phyloP scores from a whole-genome alignment of 2,329 filamentous ascomycete genomes.

The Sclerotinia nivalis region DNA sequence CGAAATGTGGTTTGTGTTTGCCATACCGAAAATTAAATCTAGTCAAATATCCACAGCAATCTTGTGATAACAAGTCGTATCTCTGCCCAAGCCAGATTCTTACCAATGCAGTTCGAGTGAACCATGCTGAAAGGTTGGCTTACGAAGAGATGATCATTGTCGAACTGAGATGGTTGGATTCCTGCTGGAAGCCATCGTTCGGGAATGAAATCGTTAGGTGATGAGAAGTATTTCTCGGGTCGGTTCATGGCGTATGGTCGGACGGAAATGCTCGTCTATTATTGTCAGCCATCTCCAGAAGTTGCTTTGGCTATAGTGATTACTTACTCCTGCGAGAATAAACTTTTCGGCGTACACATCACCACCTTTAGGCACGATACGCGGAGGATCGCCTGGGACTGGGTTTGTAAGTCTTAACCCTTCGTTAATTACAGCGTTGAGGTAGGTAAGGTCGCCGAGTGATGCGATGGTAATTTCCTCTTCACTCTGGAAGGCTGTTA shows the following conservation, averaged over 20 bases:
- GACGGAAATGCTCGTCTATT: background rate
- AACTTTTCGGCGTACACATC: background rate
- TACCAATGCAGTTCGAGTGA: background rate
- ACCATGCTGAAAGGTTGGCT: background rate
- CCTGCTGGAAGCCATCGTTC: conserved; percentile 33
- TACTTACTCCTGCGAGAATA: background rate
- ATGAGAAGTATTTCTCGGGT: background rate
- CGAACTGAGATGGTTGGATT: background rate
- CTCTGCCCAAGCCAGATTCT: background rate
- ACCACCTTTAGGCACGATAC: conserved; percentile 40
- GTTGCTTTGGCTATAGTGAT: background rate
- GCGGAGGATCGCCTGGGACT: conserved; percentile 32
- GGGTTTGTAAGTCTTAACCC: conserved; percentile 28
- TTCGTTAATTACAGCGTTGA: conserved; percentile 32
- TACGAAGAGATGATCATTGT: background rate
- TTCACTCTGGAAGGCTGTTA: background rate
- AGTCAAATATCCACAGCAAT: background rate
- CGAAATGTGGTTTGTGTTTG: no score
- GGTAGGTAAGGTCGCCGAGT: conserved; percentile 1
- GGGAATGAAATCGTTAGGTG: conserved; percentile 37
- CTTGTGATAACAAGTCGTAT: background rate
- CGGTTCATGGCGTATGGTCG: background rate
- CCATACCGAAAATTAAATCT: no score
- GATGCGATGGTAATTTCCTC: background rate
- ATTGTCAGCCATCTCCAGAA: background rate